Conservation (phyloP, 1,284 basidiomycete genomes). For the Cutaneotrichosporon sp. region DNA sequence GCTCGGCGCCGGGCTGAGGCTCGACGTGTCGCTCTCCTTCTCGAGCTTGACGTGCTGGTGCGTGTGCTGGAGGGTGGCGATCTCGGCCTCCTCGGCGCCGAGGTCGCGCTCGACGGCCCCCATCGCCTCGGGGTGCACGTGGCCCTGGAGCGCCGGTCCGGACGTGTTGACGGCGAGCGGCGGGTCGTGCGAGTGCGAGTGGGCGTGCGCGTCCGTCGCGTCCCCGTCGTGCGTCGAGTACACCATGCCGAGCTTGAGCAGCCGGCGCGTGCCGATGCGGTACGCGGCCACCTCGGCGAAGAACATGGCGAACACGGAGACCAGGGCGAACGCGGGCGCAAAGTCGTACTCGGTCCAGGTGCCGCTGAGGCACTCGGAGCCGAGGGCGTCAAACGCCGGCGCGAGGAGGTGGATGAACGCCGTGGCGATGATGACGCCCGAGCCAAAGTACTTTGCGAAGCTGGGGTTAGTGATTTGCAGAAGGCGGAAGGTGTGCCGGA, state of each 20-base stretch:
- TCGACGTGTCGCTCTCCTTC: conserved; percentile 11
- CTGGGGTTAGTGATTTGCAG: conserved; percentile 44
- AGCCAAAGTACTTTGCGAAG: conserved; percentile 94
- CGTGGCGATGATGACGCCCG: conserved; percentile 91
- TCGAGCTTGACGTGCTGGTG: conserved; percentile 13
- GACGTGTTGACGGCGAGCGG: conserved; percentile 38
- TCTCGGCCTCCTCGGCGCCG: conserved; percentile 6
- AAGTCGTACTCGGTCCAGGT: conserved; percentile 77
- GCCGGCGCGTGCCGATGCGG: conserved; percentile 57
- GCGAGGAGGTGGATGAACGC: conserved; percentile 83
- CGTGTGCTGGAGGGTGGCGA: conserved; percentile 9
- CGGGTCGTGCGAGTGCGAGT: conserved; percentile 66
- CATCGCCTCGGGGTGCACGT: conserved; percentile 29
- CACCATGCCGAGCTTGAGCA: conserved; percentile 40
- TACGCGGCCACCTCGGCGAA: conserved; percentile 82
- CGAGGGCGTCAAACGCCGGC: conserved; percentile 71
- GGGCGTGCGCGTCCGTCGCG: conserved; percentile 62
- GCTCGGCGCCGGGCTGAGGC: conserved; percentile 28
- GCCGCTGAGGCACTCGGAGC: conserved; percentile 68
- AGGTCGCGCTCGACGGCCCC: conserved; percentile 15
- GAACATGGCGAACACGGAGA: conserved; percentile 80
- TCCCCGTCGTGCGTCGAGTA: conserved; percentile 57
- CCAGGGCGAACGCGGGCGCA: conserved; percentile 73
- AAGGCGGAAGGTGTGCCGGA: too few species aligned
- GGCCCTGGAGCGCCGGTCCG: conserved; percentile 27